These are phyloP conservation scores for Russula dissimulans DNA, from an alignment of 768 basidiomycete genomes.

Conservation along the genomic window DNA sequence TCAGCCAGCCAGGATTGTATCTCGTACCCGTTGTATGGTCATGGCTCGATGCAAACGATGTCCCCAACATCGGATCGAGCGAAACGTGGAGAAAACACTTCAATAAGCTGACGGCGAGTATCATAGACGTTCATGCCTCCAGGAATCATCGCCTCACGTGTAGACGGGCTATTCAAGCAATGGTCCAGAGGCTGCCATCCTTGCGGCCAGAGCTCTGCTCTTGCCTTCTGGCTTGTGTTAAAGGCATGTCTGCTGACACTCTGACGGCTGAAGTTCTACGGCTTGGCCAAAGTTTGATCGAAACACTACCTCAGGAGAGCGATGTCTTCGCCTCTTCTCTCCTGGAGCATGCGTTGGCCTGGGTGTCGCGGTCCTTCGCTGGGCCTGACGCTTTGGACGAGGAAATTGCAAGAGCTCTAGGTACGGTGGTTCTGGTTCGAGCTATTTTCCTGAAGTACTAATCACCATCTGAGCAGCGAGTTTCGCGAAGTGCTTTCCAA, in stretches of 20 bases:
- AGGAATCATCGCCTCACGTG: constrained; percentile 4
- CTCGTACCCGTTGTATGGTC: constrained; percentile 22
- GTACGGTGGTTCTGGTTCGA: background rate
- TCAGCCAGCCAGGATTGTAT: constrained; percentile 1
- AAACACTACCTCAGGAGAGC: constrained; percentile 2
- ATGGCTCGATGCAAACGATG: constrained; percentile 12
- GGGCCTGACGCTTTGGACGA: background rate
- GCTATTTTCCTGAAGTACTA: background rate
- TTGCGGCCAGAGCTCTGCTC: constrained; percentile 7
- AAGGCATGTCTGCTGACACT: constrained; percentile 1
- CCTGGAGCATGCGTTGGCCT: background rate
- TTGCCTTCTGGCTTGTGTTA: background rate
- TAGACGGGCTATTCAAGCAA: background rate
- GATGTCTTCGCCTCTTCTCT: background rate
- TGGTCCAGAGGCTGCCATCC: constrained; percentile 3
- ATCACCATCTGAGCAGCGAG: constrained; percentile 9
- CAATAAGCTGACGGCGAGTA: constrained; percentile 13
- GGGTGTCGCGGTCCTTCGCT: constrained; percentile 9
- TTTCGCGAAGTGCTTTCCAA: constrained; percentile 26
- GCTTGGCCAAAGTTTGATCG: background rate
- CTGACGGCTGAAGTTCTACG: background rate
- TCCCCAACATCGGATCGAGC: background rate
- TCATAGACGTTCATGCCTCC: constrained; percentile 4
- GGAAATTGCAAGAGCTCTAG: background rate
- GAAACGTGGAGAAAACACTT: constrained; percentile 18